Percentiles rank a stretch among this genome's conserved stretches.
These are phyloP conservation scores for Colletotrichum tropicale DNA, from an alignment of 2,329 filamentous ascomycete genomes.

Conservation along the genomic window DNA sequence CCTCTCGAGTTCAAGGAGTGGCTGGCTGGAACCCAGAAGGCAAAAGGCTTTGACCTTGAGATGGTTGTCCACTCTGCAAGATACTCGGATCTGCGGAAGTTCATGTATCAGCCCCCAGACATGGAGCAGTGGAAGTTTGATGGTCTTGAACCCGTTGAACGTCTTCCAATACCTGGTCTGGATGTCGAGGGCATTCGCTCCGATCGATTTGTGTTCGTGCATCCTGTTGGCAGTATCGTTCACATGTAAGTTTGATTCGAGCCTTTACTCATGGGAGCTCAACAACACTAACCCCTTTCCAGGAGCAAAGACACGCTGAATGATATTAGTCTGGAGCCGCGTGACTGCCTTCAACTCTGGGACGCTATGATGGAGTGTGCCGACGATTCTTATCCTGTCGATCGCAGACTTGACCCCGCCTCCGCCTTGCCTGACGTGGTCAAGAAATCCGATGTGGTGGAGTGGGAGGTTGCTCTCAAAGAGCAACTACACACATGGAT, in stretches of 20 bases:
- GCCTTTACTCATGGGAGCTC: too few species aligned
- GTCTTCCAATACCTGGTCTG: constrained; percentile 49
- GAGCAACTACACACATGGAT: constrained; percentile 62
- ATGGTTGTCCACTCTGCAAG: constrained; percentile 73
- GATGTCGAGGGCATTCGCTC: constrained; percentile 46
- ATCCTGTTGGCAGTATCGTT: constrained; percentile 68
- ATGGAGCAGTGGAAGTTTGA: constrained; percentile 48
- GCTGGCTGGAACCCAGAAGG: constrained; percentile 67
- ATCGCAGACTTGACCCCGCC: constrained; percentile 64
- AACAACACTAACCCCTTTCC: background rate
- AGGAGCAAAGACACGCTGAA: constrained; percentile 65
- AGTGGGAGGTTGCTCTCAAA: constrained; percentile 59
- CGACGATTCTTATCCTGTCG: constrained; percentile 57
- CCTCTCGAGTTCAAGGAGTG: constrained; percentile 72
- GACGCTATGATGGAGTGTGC: constrained; percentile 64
- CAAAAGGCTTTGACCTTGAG: constrained; percentile 65
- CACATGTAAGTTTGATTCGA: constrained; percentile 47
- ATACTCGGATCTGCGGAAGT: constrained; percentile 82
- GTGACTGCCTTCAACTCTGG: constrained; percentile 73
- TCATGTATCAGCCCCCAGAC: constrained; percentile 58
- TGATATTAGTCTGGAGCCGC: constrained; percentile 72
- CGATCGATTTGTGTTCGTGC: constrained; percentile 62
- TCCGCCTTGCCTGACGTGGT: constrained; percentile 57
- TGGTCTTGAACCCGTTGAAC: constrained; percentile 49
- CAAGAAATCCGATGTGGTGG: constrained; percentile 67